Base-by-base conservation (phyloP, 495 filamentous ascomycete species). In the Hypoxylon crocopeplum region DNA sequence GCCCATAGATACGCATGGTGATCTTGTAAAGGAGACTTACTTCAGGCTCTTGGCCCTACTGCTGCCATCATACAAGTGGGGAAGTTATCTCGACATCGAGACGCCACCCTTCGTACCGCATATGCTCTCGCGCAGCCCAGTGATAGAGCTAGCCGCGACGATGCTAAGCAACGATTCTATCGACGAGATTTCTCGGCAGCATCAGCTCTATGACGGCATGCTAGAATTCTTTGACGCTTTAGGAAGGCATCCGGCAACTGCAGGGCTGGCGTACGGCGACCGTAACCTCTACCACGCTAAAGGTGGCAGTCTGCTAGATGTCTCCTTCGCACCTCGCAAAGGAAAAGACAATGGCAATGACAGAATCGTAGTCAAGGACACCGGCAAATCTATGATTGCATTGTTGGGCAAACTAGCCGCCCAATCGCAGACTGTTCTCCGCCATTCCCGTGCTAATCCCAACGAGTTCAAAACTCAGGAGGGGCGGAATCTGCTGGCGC, bases 121-220 rank as follows among this genome's bases (percentile, higher is more conserved):
- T 11, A 68, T 75, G 46, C 20, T 75, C 4, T 47, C 51, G 15
- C 65, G 72, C 37, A 77, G 73, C 36, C 73, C 73, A 0, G 34
- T 77, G 3, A 10, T 75, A 24, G 48, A 49, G 11, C 62, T 56
- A 16, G 69, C 51, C 37, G 67, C 65, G 12, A 63, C 59, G 20
- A 7, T 75, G 6, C 47, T 77, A 2, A 55, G 65, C 1, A 68
- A 68, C 33, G 63, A 64, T 13, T 62, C 67, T 0, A 59, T 77
- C 13, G 61, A 69, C 0, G 72, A 77, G 12, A 65, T 74, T 5
- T 49, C 38, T 16, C 12, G 21, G 2, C 55, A 50, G 1, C 21
- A 29, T 11, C 11, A 37, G 0, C 27, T 70, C 7, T 55, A 74
- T 41, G 37, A 47, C 5, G 58, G 59, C 2, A 36, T 73, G 1